These are phyloP conservation scores for Theobroma grandiflorum DNA, from an alignment of 441 rosid genomes.

Conservation along the genomic window DNA sequence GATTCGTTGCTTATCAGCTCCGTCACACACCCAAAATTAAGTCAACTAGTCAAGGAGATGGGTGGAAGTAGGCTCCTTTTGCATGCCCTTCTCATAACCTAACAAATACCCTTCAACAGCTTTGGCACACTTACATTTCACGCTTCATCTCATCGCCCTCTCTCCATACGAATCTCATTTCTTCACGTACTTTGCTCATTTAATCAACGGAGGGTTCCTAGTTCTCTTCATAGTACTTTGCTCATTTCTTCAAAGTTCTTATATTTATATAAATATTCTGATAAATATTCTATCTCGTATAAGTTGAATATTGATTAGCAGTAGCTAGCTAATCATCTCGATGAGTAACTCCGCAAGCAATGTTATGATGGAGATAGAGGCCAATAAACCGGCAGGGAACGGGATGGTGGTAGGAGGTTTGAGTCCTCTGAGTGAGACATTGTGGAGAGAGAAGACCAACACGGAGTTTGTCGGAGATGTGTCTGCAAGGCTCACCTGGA, in stretches of 20 bases:
- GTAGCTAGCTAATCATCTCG: background rate
- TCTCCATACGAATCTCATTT: slow-evolving; percentile 34
- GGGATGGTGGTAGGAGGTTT: slow-evolving; percentile 59
- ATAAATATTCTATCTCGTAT: no score
- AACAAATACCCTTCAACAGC: slow-evolving; percentile 21
- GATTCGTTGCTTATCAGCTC: background rate
- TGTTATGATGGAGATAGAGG: slow-evolving; percentile 76
- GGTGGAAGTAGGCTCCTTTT: slow-evolving; percentile 30
- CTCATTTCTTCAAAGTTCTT: no score
- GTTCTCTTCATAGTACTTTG: no score
- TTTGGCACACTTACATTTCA: background rate
- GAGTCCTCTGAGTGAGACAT: slow-evolving; percentile 90
- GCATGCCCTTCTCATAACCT: slow-evolving; percentile 35
- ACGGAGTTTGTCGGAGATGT: slow-evolving; percentile 77
- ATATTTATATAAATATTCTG: no score
- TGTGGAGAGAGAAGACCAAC: slow-evolving; percentile 78
- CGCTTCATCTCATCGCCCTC: background rate
- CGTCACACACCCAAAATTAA: slow-evolving; percentile 13
- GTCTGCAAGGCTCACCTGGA: slow-evolving; percentile 92
- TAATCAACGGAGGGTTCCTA: no score
- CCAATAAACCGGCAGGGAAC: slow-evolving; percentile 55
- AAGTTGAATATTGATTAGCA: no score
- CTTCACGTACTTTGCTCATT: background rate
- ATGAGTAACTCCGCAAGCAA: slow-evolving; percentile 30
- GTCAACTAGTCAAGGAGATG: background rate